phyloP scores from a whole-genome alignment of 805 yeast species.

The Scheffersomyces coipomensis region DNA sequence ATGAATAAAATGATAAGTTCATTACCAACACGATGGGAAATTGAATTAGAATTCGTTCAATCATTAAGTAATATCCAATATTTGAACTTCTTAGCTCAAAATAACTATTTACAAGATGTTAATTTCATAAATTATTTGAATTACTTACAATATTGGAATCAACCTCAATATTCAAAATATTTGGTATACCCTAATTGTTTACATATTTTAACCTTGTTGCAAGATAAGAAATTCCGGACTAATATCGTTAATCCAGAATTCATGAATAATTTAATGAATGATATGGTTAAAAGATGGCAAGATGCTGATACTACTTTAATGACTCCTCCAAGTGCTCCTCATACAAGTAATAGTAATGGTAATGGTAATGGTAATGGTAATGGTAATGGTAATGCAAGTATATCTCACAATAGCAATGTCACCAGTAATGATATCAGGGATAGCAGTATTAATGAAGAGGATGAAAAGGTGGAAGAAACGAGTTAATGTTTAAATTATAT shows the following conservation, averaged over 20 bases:
- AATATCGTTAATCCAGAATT: constrained; percentile 57
- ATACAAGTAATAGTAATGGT: neutral
- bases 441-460: too few species aligned
- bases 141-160: constrained; percentile 84
- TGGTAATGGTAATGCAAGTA: neutral
- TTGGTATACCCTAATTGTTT: constrained; percentile 86
- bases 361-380: neutral
- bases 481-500: too few species aligned
- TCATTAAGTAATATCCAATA: constrained; percentile 88
- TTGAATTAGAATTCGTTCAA: constrained; percentile 92
- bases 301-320: constrained; percentile 17
- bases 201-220: constrained; percentile 68
- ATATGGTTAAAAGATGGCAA: constrained; percentile 75
- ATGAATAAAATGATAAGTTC: constrained; percentile 11
- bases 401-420: too few species aligned
- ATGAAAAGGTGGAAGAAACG: too few species aligned
- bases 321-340: neutral
- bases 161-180: constrained; percentile 66
- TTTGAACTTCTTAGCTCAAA: constrained; percentile 82
- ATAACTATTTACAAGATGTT: constrained; percentile 67
- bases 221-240: constrained; percentile 50
- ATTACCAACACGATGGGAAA: constrained; percentile 82
- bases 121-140: constrained; percentile 72
- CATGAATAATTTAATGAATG: constrained; percentile 62
- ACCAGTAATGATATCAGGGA: too few species aligned